phyloP scores from a whole-genome alignment of 2,329 filamentous ascomycete genomes.

The Aureobasidium melanogenum region DNA sequence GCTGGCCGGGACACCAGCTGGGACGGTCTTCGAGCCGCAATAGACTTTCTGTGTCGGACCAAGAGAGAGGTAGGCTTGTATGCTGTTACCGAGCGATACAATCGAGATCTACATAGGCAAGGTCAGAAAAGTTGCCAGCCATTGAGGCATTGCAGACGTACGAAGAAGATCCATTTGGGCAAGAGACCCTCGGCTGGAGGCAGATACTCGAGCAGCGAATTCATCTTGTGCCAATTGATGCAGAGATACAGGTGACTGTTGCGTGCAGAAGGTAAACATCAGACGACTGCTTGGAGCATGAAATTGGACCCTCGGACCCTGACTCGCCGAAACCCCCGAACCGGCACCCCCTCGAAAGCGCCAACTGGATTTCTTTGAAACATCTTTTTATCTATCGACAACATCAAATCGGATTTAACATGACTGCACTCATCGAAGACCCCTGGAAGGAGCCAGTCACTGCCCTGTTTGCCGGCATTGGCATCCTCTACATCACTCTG shows the following conservation, averaged over 20 bases:
- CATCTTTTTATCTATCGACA: neutral
- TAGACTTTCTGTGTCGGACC: slow-evolving; percentile 84
- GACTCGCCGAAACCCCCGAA: neutral
- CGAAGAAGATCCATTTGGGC: slow-evolving; percentile 58
- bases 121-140: neutral
- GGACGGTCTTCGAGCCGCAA: slow-evolving; percentile 42
- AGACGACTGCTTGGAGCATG: neutral
- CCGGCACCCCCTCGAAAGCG: neutral
- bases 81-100: slow-evolving; percentile 72
- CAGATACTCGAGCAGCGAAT: slow-evolving; percentile 26
- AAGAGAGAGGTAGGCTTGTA: slow-evolving; percentile 75
- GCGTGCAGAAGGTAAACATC: neutral
- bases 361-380: neutral
- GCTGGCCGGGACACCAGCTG: slow-evolving; percentile 18
- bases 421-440: slow-evolving; percentile 16
- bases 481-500: slow-evolving; percentile 27
- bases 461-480: slow-evolving; percentile 28
- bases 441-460: slow-evolving; percentile 24
- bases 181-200: slow-evolving; percentile 43
- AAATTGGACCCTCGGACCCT: slow-evolving; percentile 6
- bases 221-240: slow-evolving; percentile 19
- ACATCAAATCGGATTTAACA: neutral
- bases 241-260: neutral
- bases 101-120: slow-evolving; percentile 63
- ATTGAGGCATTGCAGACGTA: slow-evolving; percentile 28